Evolutionary conservation across 257 asterid genomes (phyloP), one percentile per base, ranked within the genome.

Genomic region (Jacaranda mimosifolia): DNA sequence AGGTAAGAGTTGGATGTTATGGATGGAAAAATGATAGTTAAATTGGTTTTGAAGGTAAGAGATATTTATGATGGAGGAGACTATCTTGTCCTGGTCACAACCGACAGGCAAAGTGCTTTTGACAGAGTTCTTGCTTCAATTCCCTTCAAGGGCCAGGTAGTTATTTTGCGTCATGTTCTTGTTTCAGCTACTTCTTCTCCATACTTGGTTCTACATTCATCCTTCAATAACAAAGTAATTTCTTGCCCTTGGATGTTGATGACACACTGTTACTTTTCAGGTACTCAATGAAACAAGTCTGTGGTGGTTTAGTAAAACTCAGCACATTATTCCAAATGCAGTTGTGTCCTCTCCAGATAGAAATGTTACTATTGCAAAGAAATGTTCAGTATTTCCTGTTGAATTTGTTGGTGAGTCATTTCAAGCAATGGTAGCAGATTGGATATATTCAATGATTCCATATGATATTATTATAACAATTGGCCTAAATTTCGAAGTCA

Each of bases 121-220:
- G 98, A 95, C 51, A 82, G 99, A 77, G 83, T 95, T 86, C 96
- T 95, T 78, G 99, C 99, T 67, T 93, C 97, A 17, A 91, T 93
- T 74, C 99, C 99, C 69, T 95, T 93, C 80, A 93, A 95, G 85
- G 99, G 98, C 46, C 99, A 93, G 97, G 96, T 92, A 72, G 10
- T 9, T 49, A 18, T 66, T 38, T 14, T 63, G 56, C 55, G 40
- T 63, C 68, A 9, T 35, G 59, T 68, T 63, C 73, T 3, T 11
- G 39, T 73, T 65, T 79, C 43, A 72, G 45, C 19, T 60, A 12
- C n/a, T 55, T 26, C 39, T 3, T 39, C n/a, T 18, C 8, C 48
- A 6, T 43, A 51, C 15, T 78, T 68, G 53, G 52, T 53, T 12
- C 63, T 36, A 15, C 57, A 32, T 53, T 75, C 17, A 58, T 68